Evolutionary conservation across 345 rosid genomes (phyloP), one percentile per base, ranked within the genome.

Genomic region (Hibiscus mutabilis): DNA sequence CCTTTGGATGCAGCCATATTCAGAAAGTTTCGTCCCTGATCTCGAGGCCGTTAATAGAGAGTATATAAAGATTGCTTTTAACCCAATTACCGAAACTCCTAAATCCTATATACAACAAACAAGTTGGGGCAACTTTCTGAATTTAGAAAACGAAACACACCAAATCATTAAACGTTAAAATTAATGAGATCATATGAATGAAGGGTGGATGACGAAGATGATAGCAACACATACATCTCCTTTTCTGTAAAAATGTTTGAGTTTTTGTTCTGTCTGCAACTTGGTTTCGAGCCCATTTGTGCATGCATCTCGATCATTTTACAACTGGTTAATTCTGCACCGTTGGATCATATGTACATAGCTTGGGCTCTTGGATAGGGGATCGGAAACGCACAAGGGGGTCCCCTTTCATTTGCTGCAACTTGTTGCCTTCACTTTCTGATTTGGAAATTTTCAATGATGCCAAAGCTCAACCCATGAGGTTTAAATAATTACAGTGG

Each of bases 391-490:
- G 1, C 59, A 56, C 27, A 56, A 21, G 29, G 29, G 52, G 68
- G 68, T 63, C 69, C 55, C 69, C 55, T 14, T 13, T 13, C 69
- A 27, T 44, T 13, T 12, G 12, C 69, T 65, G 55, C 69, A 65
- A 65, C 69, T 65, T 65, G 69, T 21, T 42, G 52, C 6, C n/a
- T 22, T 18, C 15, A 0, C 66, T 31, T n/a, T 8, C 24, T 5
- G 2, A 8, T 33, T 8, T n/a, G 47, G 22, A 33, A n/a, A 33
- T 46, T 46, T 27, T 46, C 51, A 46, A 4, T 40, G 44, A 9
- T 42, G 13, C 9, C 12, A 42, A 37, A 2, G 31, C 31, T 29
- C 31, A 29, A 2, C 4, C 31, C 31, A 3, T 29, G 13, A 42
- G 13, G 10, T 7, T 42, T 42, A 7, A 42, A 42, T 42, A 5